Base-by-base conservation (phyloP, 495 filamentous ascomycete species). In the Corynascus novoguineensis region DNA sequence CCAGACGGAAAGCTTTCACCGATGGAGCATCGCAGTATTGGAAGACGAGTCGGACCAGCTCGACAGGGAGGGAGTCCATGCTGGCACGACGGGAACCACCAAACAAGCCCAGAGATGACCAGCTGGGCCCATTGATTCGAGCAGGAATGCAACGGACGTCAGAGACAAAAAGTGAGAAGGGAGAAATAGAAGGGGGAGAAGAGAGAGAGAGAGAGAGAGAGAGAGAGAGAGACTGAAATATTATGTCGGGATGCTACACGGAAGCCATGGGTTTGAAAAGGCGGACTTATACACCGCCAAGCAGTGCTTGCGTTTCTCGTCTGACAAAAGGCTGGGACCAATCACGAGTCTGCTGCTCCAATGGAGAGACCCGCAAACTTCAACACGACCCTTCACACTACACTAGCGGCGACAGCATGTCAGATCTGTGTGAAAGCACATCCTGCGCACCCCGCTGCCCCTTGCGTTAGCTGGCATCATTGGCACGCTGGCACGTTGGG, bases 1-100 rank as follows among this genome's bases (percentile, higher is more conserved):
- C 67, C 37, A 68, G 71, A 17, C 75, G 75, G 60, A 78, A 65
- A 44, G 68, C 68, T 47, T 65, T 68, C 42, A 74, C 68, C 5
- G 72, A 62, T 35, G 66, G 49, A 19, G 56, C 53, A 47, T 76
- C 75, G 63, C 74, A 77, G 57, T 68, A 68, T 40, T 70, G 62
- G 56, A 71, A 78, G 60, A 78, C 69, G 64, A 76, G 73, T 57
- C 71, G 67, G 37, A 78, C 53, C 44, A 78, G 71, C 70, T 78
- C 75, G 50, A 76, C 73, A 11, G 75, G 75, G 41, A 77, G 68
- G 50, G 42, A 53, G 44, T 72, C 67, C 69, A 72, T 72, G 29
- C 49, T 66, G 62, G 53, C 6, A 34, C 35, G 11, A 40, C 37
- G 32, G 22, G 51, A 42, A 58, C 50, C 49, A 59, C 35, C 28